phyloP scores from a whole-genome alignment of 2,329 filamentous ascomycete genomes.

The Xylogone sp. region DNA sequence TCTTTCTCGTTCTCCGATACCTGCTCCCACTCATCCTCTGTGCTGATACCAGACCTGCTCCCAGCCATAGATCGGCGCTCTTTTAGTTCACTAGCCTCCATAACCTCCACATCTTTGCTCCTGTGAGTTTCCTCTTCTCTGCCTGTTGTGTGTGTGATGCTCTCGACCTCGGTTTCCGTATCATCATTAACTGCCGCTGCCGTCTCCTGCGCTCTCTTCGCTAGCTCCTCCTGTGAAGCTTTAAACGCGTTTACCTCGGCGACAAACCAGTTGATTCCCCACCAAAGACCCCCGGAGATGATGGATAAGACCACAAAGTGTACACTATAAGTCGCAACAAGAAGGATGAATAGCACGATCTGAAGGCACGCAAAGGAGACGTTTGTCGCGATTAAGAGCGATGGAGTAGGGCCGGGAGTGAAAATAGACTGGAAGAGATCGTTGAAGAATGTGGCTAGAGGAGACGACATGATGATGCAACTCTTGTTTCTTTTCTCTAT shows the following conservation, averaged over 20 bases:
- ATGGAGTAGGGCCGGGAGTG: conserved; percentile 84
- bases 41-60: conserved; percentile 61
- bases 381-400: conserved; percentile 87
- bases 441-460: conserved; percentile 61
- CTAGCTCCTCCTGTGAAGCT: conserved; percentile 34
- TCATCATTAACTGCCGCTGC: conserved; percentile 23
- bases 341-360: conserved; percentile 68
- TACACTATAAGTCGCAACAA: conserved; percentile 78
- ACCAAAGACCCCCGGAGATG: conserved; percentile 82
- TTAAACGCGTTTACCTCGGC: conserved; percentile 53
- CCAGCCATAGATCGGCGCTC: conserved; percentile 32
- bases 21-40: conserved; percentile 97
- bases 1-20: conserved; percentile 71
- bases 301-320: conserved; percentile 83
- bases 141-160: conserved; percentile 42
- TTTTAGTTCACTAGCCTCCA: conserved; percentile 21
- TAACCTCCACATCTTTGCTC: conserved; percentile 25
- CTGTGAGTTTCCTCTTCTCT: conserved; percentile 11
- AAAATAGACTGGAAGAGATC: conserved; percentile 92
- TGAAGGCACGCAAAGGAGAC: conserved; percentile 84
- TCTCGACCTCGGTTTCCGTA: conserved; percentile 45
- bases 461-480: conserved; percentile 1
- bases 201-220: conserved; percentile 26
- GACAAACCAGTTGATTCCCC: conserved; percentile 96
- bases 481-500: neutral